A percentile compares a stretch with the other conserved stretches of the same genome.
Conservation (phyloP, 495 filamentous ascomycete genomes). For the Barbatosphaeria neglecta region DNA sequence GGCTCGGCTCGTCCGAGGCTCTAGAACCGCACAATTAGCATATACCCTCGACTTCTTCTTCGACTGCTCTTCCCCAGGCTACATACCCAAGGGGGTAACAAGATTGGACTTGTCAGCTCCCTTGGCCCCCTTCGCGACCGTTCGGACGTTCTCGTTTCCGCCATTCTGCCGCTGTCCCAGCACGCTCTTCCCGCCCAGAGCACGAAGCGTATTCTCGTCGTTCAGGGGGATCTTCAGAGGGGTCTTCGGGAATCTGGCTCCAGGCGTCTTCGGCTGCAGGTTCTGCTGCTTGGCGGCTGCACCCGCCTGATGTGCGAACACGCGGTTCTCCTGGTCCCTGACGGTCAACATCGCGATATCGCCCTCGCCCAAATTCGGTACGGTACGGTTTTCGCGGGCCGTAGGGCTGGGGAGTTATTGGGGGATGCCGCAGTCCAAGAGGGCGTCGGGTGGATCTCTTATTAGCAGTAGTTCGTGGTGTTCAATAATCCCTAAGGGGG, state of each 20-base stretch:
- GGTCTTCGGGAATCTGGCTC: conserved; percentile 65
- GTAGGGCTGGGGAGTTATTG: no score
- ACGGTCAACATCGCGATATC: conserved; percentile 57
- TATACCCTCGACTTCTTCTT: conserved; percentile 4
- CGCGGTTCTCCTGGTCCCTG: conserved; percentile 82
- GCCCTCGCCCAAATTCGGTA: neutral
- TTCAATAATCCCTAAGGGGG: no score
- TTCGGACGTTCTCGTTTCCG: conserved; percentile 52
- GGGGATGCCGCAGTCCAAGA: no score
- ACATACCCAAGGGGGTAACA: conserved; percentile 72
- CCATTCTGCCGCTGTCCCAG: conserved; percentile 42
- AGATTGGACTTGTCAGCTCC: conserved; percentile 44
- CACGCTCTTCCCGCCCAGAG: conserved; percentile 50
- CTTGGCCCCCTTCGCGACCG: conserved; percentile 44
- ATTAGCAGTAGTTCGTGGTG: no score
- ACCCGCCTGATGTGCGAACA: conserved; percentile 57
- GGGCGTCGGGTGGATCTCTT: no score
- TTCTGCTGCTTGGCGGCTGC: conserved; percentile 73
- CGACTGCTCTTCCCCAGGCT: no score
- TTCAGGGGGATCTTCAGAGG: conserved; percentile 74
- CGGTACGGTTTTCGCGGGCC: no score
- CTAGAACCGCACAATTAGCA: conserved; percentile 21
- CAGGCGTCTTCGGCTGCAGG: conserved; percentile 66
- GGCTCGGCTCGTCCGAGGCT: conserved; percentile 55
- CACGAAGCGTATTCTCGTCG: conserved; percentile 67